Base-by-base conservation (phyloP, 163 green algal genomes). In the Scenedesmus sp. region DNA sequence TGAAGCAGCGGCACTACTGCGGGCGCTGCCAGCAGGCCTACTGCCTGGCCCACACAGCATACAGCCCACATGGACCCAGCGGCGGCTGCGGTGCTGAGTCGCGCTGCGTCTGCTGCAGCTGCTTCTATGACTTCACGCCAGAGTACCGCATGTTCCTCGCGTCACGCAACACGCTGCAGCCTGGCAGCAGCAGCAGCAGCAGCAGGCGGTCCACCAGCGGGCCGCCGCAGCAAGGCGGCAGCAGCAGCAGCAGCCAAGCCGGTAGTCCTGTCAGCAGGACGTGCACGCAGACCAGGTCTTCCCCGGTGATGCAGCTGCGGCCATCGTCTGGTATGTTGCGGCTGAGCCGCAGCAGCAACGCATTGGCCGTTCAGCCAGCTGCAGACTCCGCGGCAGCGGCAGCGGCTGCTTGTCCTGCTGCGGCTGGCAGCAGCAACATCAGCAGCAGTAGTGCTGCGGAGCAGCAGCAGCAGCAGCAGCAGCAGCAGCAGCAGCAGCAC, bases 41-140 rank as follows among this genome's bases (percentile, higher is more conserved):
- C 83, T 96, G 94, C 91, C 88, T 93, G 4, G 73, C 88, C 1
- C 94, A 96, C 87, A 96, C 94, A 4, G 90, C 85, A 2, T 94
- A 94, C 93, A 95, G 92, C 57, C 92, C 93, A 0, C 94, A 96
- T 59, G 94, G 94, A 20, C 52, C 91, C 52, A 89, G 88, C 4
- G 94, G 93, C 66, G 88, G 62, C n/a, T 96, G 94, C 55, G 94
- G 93, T 64, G 85, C 92, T 56, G 91, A 95, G 84, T 92, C 77
- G 52, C 93, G 94, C 70, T 96, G 94, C 87, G 91, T 96, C 20
- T 96, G 94, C 87, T 66, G 66, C 12, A 23, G 9, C 57, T 95
- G 93, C 93, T 95, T 94, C 70, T 26, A 74, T 0, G 76, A 94
- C 74, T 94, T 94, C 88, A 94, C 91, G 2, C 93, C 91, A 18